Evolutionary conservation across 179 eudicot species (phyloP), one percentile per base, ranked within the genome.

Genomic region (Silene coronaria): DNA sequence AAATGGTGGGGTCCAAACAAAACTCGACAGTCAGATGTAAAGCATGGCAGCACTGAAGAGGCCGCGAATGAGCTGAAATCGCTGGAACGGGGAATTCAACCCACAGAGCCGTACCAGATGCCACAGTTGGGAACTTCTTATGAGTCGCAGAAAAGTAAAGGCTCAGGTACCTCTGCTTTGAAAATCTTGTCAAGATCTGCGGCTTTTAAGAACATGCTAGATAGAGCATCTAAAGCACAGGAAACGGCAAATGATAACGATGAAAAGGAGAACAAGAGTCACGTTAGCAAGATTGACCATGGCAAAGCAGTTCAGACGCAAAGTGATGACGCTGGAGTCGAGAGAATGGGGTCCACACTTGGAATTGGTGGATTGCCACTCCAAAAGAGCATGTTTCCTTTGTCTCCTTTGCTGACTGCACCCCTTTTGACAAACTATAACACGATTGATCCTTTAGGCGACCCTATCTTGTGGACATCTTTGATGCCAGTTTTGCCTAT

Each of bases 1-100:
- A 95, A 95, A 79, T 95, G 99, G 99, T 95, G 97, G 99, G 91
- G 90, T 34, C 80, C 84, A 58, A 87, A 81, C 78, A 90, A 87
- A 86, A 53, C 79, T 58, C 89, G 91, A 72, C 87, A 80, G 17
- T 71, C 87, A 14, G 98, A 91, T 76, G 71, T 86, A 70, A 92
- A 85, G 73, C 86, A 81, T 28, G 85, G 83, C 53, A 80, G 78
- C 74, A 67, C 87, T 14, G 99, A 92, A 72, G 97, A 92, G 46
- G 82, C 85, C 75, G 86, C 88, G 76, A 80, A 82, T 60, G 99
- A 95, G 76, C 96, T 91, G 60, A 95, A 87, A 85, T 80, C 93
- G 46, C 76, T 89, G 32, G 97, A 92, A 72, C 80, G 87, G 72
- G 85, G 86, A 46, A 73, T 71, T 72, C 85, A 83, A 76, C 81